Evolutionary conservation across 129 eudicot genomes (phyloP), one percentile per base, ranked within the genome.

Genomic region (Glebionis coronaria): DNA sequence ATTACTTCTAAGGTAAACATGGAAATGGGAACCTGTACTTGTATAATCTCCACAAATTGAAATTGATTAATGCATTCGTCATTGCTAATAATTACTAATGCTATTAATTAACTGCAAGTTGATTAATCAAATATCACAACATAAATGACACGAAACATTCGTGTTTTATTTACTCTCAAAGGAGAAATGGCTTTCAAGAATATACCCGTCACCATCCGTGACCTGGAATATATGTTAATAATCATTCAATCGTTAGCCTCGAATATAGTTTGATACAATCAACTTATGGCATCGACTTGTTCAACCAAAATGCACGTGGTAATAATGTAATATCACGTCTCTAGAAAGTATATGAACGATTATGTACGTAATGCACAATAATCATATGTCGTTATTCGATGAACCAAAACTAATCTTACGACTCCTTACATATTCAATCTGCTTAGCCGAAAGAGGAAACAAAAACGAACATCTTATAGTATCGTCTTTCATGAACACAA

Each of bases 151-250:
- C 38, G 1, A 29, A 29, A 29, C 20, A 52, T 1, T 7, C 15
- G 19, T 51, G 14, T 57, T 23, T 57, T n/a, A n/a, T 12, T 25
- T 21, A 58, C 44, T 12, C n/a, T 28, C 5, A n/a, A 60, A 2
- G 38, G n/a, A 58, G n/a, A 31, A 7, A 12, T 60, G 38, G 65
- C 65, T 13, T 28, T 28, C 21, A 60, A 60, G 15, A 25, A 59
- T 59, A 28, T 18, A 18, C 27, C 64, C 11, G 13, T 47, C 42
- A 29, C 20, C 19, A 19, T 59, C 51, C 12, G 28, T 71, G 51
- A 60, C 52, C 9, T 35, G 19, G 63, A 69, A 56, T 69, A 44
- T 45, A 23, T 4, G 18, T 44, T 69, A 56, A 69, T 69, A 38
- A 35, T 35, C 42, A 4, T 35, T 35, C 38, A 31, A 31, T 31